Percentiles rank a stretch among this genome's conserved stretches.
Conservation (phyloP, 2,329 filamentous ascomycete genomes). For the Neonectria sp. region DNA sequence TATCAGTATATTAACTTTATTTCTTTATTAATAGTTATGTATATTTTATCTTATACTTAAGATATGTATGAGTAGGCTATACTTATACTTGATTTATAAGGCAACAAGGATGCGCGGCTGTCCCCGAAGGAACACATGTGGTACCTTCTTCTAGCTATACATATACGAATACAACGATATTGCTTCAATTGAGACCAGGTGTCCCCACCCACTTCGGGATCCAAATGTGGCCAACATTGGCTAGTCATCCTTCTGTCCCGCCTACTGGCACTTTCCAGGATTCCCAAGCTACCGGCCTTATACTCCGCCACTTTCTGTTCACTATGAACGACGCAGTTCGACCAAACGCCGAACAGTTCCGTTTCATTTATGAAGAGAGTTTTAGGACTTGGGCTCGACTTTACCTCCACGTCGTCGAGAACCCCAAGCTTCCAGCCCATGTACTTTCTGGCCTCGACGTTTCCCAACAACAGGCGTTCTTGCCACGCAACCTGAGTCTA, state of each 20-base stretch:
- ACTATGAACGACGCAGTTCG: constrained; percentile 2
- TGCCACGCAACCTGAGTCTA: constrained; percentile 1
- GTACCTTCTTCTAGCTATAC: no score
- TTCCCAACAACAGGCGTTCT: not conserved
- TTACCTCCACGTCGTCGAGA: not conserved
- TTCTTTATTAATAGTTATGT: no score
- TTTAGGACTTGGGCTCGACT: constrained; percentile 6
- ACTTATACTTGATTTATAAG: no score
- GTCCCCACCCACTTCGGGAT: not conserved
- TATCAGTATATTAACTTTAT: no score
- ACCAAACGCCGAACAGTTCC: constrained; percentile 1
- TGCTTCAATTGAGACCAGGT: not conserved
- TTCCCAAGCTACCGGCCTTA: not conserved
- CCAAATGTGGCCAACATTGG: not conserved
- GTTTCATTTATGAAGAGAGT: constrained; percentile 3
- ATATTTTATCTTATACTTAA: no score
- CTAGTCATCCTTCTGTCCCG: not conserved
- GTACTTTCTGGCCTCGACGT: not conserved
- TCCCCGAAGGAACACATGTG: no score
- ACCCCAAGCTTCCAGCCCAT: not conserved
- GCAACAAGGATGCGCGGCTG: no score
- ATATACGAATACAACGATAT: no score
- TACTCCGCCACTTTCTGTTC: constrained; percentile 3
- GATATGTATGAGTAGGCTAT: no score
- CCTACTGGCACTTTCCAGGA: not conserved